These are phyloP conservation scores for Blastobotrys capitulatus DNA, from an alignment of 1,139 yeast genomes.

Conservation along the genomic window DNA sequence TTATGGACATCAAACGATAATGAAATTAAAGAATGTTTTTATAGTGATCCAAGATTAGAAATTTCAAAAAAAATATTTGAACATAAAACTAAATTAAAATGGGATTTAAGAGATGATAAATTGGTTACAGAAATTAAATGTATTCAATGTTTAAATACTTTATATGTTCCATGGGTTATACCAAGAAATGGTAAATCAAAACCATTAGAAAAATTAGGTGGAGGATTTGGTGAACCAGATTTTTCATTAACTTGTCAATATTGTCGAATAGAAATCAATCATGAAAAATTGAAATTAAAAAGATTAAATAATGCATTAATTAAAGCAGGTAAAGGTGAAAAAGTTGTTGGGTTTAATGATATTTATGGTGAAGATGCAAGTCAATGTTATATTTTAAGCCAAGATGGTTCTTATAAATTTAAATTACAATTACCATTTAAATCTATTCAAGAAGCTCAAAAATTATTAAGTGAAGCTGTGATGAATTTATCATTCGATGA, in stretches of 20 bases:
- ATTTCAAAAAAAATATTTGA: background rate
- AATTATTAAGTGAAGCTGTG: too few species aligned
- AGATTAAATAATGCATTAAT: constrained; percentile 8
- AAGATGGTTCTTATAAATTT: too few species aligned
- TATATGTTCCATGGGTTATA: background rate
- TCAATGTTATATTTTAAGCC: too few species aligned
- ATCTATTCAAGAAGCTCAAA: background rate
- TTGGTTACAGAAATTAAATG: too few species aligned
- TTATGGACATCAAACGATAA: constrained; percentile 16
- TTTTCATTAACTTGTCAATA: background rate
- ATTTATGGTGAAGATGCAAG: too few species aligned
- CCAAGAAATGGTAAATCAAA: background rate
- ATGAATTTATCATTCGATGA: too few species aligned
- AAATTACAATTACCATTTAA: too few species aligned
- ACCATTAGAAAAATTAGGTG: background rate
- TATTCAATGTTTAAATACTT: too few species aligned
- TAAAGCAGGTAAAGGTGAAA: background rate
- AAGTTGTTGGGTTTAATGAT: background rate
- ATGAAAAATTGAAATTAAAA: constrained; percentile 6
- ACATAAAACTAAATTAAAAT: background rate
- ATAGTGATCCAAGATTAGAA: constrained; percentile 16
- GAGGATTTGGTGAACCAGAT: constrained; percentile 5
- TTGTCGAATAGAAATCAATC: constrained; percentile 9
- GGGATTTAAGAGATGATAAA: background rate
- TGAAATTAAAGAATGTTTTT: constrained; percentile 16